Conservation (phyloP, 129 eudicot species). For the Heracleum sosnowskyi region DNA sequence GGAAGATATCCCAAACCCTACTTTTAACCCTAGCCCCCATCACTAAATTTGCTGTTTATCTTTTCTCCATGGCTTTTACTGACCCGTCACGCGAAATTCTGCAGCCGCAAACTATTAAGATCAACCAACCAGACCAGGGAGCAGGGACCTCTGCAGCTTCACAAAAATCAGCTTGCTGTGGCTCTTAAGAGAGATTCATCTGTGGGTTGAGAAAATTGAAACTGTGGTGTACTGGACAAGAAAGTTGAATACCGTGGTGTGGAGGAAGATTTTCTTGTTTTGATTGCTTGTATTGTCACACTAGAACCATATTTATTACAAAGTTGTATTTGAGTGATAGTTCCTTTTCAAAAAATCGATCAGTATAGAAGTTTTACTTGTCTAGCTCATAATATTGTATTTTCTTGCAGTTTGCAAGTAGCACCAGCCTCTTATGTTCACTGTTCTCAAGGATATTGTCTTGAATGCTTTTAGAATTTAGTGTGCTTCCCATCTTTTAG, state of each 20-base stretch:
- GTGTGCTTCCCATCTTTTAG: not conserved
- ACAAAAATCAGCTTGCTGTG: conserved; percentile 65
- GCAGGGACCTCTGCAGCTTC: conserved; percentile 50
- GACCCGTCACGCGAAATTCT: not conserved
- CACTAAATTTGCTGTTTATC: no score
- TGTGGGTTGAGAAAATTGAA: conserved; percentile 16
- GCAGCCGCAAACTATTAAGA: conserved; percentile 73
- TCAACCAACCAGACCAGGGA: conserved; percentile 46
- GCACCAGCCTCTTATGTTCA: not conserved
- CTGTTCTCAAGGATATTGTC: not conserved
- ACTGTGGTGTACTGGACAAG: not conserved
- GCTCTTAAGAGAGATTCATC: conserved; percentile 30
- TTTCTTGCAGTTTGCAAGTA: not conserved
- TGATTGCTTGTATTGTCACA: conserved; percentile 34
- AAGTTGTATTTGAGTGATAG: conserved; percentile 17
- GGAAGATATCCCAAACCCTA: no score
- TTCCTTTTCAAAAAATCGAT: conserved; percentile 25
- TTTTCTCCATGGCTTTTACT: not conserved
- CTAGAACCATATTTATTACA: conserved; percentile 23
- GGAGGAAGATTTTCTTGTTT: conserved; percentile 14
- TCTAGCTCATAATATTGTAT: not conserved
- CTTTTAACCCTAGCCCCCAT: no score
- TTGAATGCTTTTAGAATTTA: not conserved
- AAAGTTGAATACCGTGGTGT: conserved; percentile 17
- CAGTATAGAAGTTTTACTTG: conserved; percentile 18